These are phyloP conservation scores for Solanum bulbocastanum DNA, from an alignment of 257 asterid species.

Conservation along the genomic window DNA sequence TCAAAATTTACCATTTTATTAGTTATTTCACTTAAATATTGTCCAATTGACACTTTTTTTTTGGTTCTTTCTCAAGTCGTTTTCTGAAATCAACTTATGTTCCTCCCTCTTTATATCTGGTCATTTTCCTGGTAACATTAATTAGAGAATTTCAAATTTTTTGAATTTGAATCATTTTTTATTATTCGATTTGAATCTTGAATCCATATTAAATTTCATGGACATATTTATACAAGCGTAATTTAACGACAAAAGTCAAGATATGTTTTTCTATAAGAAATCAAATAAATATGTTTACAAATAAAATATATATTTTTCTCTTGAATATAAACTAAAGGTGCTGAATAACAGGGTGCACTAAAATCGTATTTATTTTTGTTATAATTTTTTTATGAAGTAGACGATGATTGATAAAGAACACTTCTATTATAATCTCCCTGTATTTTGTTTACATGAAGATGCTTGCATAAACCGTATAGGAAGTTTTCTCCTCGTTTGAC, in stretches of 20 bases:
- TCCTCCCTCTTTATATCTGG: neutral
- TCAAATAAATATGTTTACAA: neutral
- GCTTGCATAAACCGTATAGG: neutral
- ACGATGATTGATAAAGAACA: neutral
- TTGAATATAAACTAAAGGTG: neutral
- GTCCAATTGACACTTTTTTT: neutral
- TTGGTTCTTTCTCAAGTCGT: neutral
- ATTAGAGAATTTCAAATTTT: neutral
- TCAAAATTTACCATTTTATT: neutral
- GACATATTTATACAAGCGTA: neutral
- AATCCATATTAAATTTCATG: neutral
- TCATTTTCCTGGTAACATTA: neutral
- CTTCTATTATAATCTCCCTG: neutral
- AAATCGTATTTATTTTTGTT: neutral
- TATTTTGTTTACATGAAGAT: neutral
- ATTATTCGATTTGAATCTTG: neutral
- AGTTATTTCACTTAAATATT: neutral
- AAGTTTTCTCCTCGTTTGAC: neutral
- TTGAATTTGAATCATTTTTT: neutral
- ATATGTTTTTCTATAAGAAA: neutral
- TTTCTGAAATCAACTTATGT: neutral
- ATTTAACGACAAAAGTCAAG: neutral
- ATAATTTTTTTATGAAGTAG: neutral
- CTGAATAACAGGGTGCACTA: neutral
- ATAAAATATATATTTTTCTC: neutral